These are phyloP conservation scores for Saccharomycopsis capsularis DNA, from an alignment of 805 yeast species.

Conservation along the genomic window DNA sequence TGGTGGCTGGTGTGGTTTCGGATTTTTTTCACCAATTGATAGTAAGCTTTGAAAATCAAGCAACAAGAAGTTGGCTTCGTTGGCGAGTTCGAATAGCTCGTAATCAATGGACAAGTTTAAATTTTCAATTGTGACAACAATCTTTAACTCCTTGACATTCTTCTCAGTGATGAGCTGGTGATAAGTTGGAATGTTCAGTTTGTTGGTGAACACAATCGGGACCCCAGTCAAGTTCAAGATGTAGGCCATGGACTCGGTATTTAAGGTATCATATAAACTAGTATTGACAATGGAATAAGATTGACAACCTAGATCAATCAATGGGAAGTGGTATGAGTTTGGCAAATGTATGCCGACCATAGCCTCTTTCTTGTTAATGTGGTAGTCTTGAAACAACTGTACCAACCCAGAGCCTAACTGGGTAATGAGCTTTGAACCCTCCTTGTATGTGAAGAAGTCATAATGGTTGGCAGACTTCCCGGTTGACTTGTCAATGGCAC, in stretches of 20 bases:
- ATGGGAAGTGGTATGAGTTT: constrained; percentile 61
- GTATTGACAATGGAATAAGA: constrained; percentile 48
- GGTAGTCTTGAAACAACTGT: constrained; percentile 23
- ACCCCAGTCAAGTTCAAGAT: constrained; percentile 55
- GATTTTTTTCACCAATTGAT: constrained; percentile 36
- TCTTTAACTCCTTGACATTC: constrained; percentile 32
- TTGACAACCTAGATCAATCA: constrained; percentile 60
- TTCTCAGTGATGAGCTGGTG: constrained; percentile 39
- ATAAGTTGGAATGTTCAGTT: constrained; percentile 42
- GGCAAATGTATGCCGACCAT: constrained; percentile 47
- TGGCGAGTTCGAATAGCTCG: constrained; percentile 29
- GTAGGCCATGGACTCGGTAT: constrained; percentile 53
- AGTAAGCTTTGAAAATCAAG: constrained; percentile 31
- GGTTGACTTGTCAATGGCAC: neutral
- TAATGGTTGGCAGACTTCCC: constrained; percentile 19
- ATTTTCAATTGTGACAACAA: constrained; percentile 51
- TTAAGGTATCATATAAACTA: constrained; percentile 50
- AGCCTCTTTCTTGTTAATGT: constrained; percentile 13
- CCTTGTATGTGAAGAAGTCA: constrained; percentile 22
- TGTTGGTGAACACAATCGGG: constrained; percentile 51
- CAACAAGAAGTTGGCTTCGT: constrained; percentile 26
- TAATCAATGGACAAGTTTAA: constrained; percentile 30
- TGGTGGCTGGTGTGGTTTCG: constrained; percentile 41
- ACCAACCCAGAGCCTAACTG: constrained; percentile 25
- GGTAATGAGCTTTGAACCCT: constrained; percentile 18